Conservation (phyloP, 2,329 filamentous ascomycete species). For the Gnomoniopsis smithogilvyi region DNA sequence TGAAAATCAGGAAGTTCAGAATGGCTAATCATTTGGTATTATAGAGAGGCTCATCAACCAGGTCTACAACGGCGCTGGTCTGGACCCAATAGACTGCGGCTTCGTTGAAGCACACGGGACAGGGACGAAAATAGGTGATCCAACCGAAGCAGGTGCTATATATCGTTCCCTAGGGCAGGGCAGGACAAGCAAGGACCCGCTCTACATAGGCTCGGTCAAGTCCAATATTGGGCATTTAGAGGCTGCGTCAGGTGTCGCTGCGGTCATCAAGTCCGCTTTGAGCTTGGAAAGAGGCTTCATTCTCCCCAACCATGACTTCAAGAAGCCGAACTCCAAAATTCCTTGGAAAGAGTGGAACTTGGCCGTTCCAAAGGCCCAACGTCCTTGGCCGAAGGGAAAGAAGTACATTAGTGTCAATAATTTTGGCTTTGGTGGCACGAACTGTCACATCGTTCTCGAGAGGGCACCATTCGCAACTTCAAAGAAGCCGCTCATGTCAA, state of each 20-base stretch:
- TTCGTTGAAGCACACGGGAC: slow-evolving; percentile 47
- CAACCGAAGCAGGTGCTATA: slow-evolving; percentile 41
- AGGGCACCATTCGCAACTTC: slow-evolving; percentile 30
- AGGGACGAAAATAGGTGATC: slow-evolving; percentile 44
- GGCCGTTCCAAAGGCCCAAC: slow-evolving; percentile 40
- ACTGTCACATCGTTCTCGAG: slow-evolving; percentile 40
- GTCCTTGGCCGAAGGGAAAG: slow-evolving; percentile 46
- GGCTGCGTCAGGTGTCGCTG: slow-evolving; percentile 46
- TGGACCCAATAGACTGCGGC: slow-evolving; percentile 35
- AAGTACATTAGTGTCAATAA: slow-evolving; percentile 48
- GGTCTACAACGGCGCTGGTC: slow-evolving; percentile 37
- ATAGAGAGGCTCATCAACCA: slow-evolving; percentile 39
- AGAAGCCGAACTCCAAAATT: slow-evolving; percentile 45
- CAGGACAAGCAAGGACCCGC: slow-evolving; percentile 23
- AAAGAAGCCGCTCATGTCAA: slow-evolving; percentile 26
- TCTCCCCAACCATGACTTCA: slow-evolving; percentile 47
- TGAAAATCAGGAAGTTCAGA: not conserved
- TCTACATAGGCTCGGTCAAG: slow-evolving; percentile 35
- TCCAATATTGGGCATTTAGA: slow-evolving; percentile 47
- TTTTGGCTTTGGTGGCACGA: slow-evolving; percentile 46
- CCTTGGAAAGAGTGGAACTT: slow-evolving; percentile 48
- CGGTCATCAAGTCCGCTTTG: slow-evolving; percentile 49
- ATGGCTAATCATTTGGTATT: not conserved
- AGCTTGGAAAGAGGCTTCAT: slow-evolving; percentile 50
- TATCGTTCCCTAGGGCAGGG: slow-evolving; percentile 28